These are phyloP conservation scores for Dipodascopsis uninucleata DNA, from an alignment of 805 yeast species.

Conservation along the genomic window DNA sequence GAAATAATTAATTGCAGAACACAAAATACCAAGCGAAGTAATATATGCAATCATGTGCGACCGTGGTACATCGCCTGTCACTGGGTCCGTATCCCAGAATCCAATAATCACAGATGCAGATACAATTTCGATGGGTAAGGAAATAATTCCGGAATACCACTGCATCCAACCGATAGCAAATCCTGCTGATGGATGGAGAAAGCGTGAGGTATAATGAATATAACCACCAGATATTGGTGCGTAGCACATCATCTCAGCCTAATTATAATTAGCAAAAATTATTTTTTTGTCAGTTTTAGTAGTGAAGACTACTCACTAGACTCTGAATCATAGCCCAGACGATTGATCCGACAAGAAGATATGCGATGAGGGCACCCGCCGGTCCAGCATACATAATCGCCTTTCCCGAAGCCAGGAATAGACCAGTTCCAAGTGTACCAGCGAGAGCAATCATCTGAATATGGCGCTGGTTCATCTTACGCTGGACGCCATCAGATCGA, in stretches of 20 bases:
- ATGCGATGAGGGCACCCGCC: constrained; percentile 35
- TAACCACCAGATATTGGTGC: constrained; percentile 53
- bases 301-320: constrained; percentile 5
- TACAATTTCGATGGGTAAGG: constrained; percentile 64
- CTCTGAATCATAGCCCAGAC: constrained; percentile 25
- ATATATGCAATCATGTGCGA: constrained; percentile 51
- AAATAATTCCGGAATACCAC: constrained; percentile 51
- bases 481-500: constrained; percentile 24
- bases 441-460: constrained; percentile 76
- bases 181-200: constrained; percentile 63
- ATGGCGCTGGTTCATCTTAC: constrained; percentile 63
- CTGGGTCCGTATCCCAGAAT: constrained; percentile 43
- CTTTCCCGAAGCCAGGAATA: constrained; percentile 42
- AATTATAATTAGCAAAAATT: not conserved
- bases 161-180: constrained; percentile 67
- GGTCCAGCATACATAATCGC: constrained; percentile 33
- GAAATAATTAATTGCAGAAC: constrained; percentile 43
- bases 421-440: constrained; percentile 78
- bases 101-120: constrained; percentile 56
- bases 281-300: not conserved
- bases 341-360: constrained; percentile 31
- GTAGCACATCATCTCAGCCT: constrained; percentile 23
- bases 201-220: constrained; percentile 52
- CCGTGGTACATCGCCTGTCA: constrained; percentile 31
- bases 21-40: constrained; percentile 46